Evolutionary conservation across 2,329 filamentous ascomycete genomes (phyloP).

Genomic region (Cryphonectria radicalis): DNA sequence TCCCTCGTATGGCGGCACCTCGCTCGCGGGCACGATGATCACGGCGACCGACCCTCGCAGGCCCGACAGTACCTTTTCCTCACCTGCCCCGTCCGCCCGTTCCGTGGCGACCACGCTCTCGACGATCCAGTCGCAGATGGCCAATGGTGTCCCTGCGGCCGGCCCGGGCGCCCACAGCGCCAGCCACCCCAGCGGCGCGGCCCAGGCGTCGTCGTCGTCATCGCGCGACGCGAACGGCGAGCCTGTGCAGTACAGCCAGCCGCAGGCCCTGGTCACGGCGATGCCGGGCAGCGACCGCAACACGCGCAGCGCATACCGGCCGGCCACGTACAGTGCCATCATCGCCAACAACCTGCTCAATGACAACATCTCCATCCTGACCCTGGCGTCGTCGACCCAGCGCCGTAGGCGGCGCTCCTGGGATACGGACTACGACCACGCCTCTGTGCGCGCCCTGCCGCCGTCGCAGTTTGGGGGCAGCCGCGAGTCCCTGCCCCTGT

Average conservation of each 20-base stretch:
- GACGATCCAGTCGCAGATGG: constrained; percentile 77
- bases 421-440: constrained; percentile 68
- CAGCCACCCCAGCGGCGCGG: constrained; percentile 40
- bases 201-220: constrained; percentile 52
- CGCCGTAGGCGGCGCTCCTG: constrained; percentile 76
- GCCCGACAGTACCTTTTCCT: constrained; percentile 79
- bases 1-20: constrained; percentile 72
- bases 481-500: constrained; percentile 78
- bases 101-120: constrained; percentile 84
- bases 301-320: constrained; percentile 50
- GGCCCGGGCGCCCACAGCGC: constrained; percentile 37
- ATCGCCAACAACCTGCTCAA: constrained; percentile 82
- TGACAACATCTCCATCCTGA: constrained; percentile 85
- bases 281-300: constrained; percentile 56
- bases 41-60: constrained; percentile 70
- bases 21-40: constrained; percentile 72
- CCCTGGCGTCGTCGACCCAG: constrained; percentile 81
- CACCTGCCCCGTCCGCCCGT: constrained; percentile 77
- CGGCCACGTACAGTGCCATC: constrained; percentile 75
- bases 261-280: constrained; percentile 69
- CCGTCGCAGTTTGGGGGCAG: constrained; percentile 83
- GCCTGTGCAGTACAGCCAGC: constrained; percentile 66
- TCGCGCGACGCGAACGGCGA: constrained; percentile 38
- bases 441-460: constrained; percentile 81
- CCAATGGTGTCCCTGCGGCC: constrained; percentile 53